A percentile compares a stretch with the other conserved stretches of the same genome.
These are phyloP conservation scores for Berkeleyomyces rouxiae DNA, from an alignment of 2,329 filamentous ascomycete species.

Conservation along the genomic window DNA sequence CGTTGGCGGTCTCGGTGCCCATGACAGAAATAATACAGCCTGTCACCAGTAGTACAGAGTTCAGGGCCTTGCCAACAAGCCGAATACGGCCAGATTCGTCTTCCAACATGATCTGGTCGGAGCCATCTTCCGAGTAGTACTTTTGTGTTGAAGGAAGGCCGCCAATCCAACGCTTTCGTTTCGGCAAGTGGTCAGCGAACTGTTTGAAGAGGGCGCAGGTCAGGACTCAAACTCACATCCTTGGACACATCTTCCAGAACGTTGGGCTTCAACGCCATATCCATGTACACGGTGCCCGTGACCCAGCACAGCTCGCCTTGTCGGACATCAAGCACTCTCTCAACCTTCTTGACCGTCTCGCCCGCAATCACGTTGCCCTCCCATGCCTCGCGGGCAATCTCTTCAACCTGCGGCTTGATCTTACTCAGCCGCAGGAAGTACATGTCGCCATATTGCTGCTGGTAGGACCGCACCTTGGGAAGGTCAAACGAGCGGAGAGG, in stretches of 20 bases:
- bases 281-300: conserved; percentile 87
- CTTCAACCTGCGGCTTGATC: conserved; percentile 69
- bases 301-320: conserved; percentile 96
- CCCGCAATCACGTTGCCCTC: conserved; percentile 59
- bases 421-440: conserved; percentile 84
- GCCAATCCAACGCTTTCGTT: conserved; percentile 63
- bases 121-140: conserved; percentile 47
- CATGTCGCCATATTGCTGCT: conserved; percentile 94
- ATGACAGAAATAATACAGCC: conserved; percentile 89
- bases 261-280: conserved; percentile 90
- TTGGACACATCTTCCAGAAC: conserved; percentile 90
- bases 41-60: conserved; percentile 61
- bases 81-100: conserved; percentile 84
- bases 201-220: neutral
- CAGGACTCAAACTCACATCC: conserved; percentile 44
- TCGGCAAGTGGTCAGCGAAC: neutral
- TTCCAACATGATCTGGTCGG: conserved; percentile 69
- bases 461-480: conserved; percentile 55
- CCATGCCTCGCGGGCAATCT: conserved; percentile 61
- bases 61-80: conserved; percentile 55
- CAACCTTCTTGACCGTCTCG: conserved; percentile 58
- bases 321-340: conserved; percentile 83
- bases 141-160: conserved; percentile 62
- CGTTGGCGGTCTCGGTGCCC: conserved; percentile 82
- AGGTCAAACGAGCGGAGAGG: conserved; percentile 61